A percentile compares a stretch with the other conserved stretches of the same genome.
Conservation (phyloP, 2,329 filamentous ascomycete species). For the Hypoxylon sp. region DNA sequence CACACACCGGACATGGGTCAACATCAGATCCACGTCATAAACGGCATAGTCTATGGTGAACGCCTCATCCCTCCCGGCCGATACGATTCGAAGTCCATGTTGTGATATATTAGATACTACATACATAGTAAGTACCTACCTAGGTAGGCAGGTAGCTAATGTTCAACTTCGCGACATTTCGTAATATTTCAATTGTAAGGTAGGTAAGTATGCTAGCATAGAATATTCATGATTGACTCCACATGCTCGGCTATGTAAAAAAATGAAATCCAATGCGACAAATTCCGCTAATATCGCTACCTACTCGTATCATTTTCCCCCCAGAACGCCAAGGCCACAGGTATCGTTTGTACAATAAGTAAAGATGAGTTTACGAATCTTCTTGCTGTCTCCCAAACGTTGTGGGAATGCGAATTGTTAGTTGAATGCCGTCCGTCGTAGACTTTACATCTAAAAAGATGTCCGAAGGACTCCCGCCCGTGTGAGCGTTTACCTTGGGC, state of each 20-base stretch:
- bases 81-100: neutral
- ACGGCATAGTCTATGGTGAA: conserved; percentile 22
- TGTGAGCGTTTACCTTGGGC: conserved; percentile 55
- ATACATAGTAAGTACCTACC: too few species aligned
- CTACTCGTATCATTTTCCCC: neutral
- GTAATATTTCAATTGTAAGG: neutral
- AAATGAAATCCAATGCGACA: neutral
- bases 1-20: conserved; percentile 48
- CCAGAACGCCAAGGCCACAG: neutral
- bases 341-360: neutral
- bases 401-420: conserved; percentile 71
- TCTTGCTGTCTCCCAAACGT: conserved; percentile 61
- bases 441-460: conserved; percentile 71
- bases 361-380: conserved; percentile 26
- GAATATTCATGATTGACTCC: neutral
- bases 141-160: neutral
- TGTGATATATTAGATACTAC: neutral
- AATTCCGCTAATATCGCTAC: neutral
- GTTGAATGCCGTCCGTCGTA: conserved; percentile 70
- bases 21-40: conserved; percentile 52
- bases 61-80: conserved; percentile 2
- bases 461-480: conserved; percentile 65
- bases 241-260: neutral
- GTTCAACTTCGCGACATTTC: neutral
- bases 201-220: neutral